phyloP scores from a whole-genome alignment of 1,284 basidiomycete genomes.

The Apiotrichum porosum region DNA sequence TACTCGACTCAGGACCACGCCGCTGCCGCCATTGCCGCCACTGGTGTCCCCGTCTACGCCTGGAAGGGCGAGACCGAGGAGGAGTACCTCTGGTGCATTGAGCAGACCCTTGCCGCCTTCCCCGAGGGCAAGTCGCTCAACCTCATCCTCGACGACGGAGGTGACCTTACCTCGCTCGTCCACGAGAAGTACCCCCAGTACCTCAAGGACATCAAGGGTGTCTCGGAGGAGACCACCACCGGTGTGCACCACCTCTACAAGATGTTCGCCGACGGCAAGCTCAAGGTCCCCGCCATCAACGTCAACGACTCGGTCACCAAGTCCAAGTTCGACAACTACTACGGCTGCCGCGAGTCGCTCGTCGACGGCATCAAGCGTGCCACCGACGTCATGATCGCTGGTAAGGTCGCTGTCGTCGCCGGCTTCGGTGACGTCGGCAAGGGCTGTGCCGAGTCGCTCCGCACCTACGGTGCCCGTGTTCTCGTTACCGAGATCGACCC shows the following conservation, averaged over 20 bases:
- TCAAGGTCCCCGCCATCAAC: slow-evolving; percentile 99
- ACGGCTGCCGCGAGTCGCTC: slow-evolving; percentile 98
- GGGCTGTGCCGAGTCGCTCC: slow-evolving; percentile 96
- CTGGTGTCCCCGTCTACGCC: slow-evolving; percentile 95
- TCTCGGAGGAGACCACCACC: slow-evolving; percentile 99
- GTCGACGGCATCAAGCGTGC: slow-evolving; percentile 99
- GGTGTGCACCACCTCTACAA: slow-evolving; percentile 99
- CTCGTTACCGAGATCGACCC: slow-evolving; percentile 98
- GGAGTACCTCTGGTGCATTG: slow-evolving; percentile 97
- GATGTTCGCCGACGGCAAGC: slow-evolving; percentile 87
- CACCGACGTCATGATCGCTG: slow-evolving; percentile 99
- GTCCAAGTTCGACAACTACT: slow-evolving; percentile 87
- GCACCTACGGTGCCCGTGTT: slow-evolving; percentile 94
- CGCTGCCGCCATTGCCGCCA: slow-evolving; percentile 95
- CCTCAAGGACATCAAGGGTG: slow-evolving; percentile 75
- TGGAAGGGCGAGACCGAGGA: slow-evolving; percentile 99
- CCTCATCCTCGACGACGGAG: slow-evolving; percentile 99
- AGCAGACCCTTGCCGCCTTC: slow-evolving; percentile 80
- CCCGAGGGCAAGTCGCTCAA: slow-evolving; percentile 74
- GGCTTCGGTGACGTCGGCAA: slow-evolving; percentile 99
- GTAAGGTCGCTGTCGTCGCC: slow-evolving; percentile 97
- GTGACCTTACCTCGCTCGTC: slow-evolving; percentile 90
- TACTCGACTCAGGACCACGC: slow-evolving; percentile 99
- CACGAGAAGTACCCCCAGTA: slow-evolving; percentile 95
- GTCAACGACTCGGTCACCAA: slow-evolving; percentile 99